Evolutionary conservation across 768 basidiomycete species (phyloP), one percentile per base, ranked within the genome.

Genomic region (Boletus pseudo-olivaceus): DNA sequence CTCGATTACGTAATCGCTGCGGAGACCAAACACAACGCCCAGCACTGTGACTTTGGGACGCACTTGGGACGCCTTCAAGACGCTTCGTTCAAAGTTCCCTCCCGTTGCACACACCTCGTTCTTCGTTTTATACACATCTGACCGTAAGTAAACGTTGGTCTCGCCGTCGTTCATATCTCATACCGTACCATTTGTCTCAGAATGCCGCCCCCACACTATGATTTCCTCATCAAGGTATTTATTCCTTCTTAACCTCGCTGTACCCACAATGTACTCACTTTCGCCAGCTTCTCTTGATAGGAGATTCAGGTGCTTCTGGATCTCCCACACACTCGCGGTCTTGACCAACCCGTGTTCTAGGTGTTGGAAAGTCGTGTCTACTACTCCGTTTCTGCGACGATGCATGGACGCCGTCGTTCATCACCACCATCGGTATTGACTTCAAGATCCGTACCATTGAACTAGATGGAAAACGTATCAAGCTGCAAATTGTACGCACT

Each of bases 381-480:
- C 79, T 94, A 49, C 82, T 93, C 57, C 88, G 93, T 60, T 99
- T 99, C 84, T 98, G 94, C 71, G 97, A 98, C 78, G 97, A 99
- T 74, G 91, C 95, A 59, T 99, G 95, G 94, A 98, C 97, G 33
- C 95, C 95, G 45, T 94, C 91, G 41, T 98, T 98, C 79, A 98
- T 98, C 75, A 98, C 95, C 53, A 99, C 97, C 53, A 99, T 99
- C 72, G 97, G 96, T 55, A 95, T 98, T 62, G 94, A 97, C 83
- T 97, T 97, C 82, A 96, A 95, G 87, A 98, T 98, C 74, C 87
- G 96, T 33, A 98, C 95, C 48, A 98, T 98, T 70, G 95, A 98
- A 72, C 82, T 98, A 47, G 96, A 98, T 64, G 96, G 96, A 38
- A 98, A 98, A 77, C 85, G 92, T 42, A 94, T 98, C 71, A 98